Evolutionary conservation across 305 asterid genomes (phyloP).

Genomic region (Plantago coronopus): DNA sequence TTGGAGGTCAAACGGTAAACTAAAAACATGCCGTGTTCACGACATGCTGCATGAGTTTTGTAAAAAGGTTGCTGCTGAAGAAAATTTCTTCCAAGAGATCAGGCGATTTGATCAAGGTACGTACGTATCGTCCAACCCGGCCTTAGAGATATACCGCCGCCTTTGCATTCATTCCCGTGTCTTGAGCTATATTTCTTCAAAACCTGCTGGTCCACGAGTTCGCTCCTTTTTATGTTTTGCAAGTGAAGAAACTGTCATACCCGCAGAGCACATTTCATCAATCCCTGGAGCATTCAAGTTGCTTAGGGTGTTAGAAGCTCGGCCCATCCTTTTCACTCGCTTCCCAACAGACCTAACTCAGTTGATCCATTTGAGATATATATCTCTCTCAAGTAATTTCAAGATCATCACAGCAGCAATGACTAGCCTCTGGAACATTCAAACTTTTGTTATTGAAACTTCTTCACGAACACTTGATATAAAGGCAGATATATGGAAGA

Average conservation of each 20-base stretch:
- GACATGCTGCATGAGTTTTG: slow-evolving; percentile 27
- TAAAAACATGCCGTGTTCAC: slow-evolving; percentile 30
- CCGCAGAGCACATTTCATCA: not conserved
- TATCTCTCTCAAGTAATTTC: slow-evolving; percentile 11
- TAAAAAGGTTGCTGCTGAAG: slow-evolving; percentile 14
- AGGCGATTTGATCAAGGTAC: slow-evolving; percentile 1
- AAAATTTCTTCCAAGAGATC: slow-evolving; percentile 19
- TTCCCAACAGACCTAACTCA: slow-evolving; percentile 8
- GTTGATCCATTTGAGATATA: slow-evolving; percentile 16
- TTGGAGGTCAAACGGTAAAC: slow-evolving; percentile 20
- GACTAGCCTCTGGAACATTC: slow-evolving; percentile 20
- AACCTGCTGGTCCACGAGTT: slow-evolving; percentile 10
- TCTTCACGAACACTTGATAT: slow-evolving; percentile 2
- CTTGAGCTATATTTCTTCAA: slow-evolving; percentile 9
- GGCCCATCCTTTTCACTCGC: slow-evolving; percentile 3
- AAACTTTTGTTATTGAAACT: slow-evolving; percentile 20
- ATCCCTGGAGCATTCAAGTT: slow-evolving; percentile 17
- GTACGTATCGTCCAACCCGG: not conserved
- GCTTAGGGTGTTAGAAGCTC: slow-evolving; percentile 23
- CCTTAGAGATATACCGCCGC: slow-evolving; percentile 3
- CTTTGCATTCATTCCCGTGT: slow-evolving; percentile 18
- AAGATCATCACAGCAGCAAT: slow-evolving; percentile 3
- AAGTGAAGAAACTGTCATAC: not conserved
- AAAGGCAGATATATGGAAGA: slow-evolving; percentile 17
- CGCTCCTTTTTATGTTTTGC: slow-evolving; percentile 25